Evolutionary conservation across 306 rosid genomes (phyloP).

Genomic region (Vigna mungo): DNA sequence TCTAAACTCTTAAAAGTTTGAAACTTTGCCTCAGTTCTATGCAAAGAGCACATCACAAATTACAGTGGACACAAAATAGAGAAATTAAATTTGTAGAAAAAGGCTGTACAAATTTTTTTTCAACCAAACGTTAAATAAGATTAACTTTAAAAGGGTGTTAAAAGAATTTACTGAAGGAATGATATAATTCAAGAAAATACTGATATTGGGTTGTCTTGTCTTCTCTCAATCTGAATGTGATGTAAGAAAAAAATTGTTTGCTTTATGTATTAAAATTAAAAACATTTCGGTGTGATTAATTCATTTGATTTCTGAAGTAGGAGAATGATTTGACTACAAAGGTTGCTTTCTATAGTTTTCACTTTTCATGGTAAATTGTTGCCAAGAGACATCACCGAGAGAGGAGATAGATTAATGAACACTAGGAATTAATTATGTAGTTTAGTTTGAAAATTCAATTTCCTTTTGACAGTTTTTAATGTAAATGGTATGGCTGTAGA

Average conservation of each 20-base stretch:
- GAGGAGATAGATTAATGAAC: not conserved
- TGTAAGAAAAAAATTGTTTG: constrained; percentile 11
- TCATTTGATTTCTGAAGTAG: constrained; percentile 6
- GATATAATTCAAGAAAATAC: not conserved
- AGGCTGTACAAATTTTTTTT: not conserved
- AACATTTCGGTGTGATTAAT: not conserved
- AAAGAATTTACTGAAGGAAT: not conserved
- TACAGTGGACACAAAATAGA: not conserved
- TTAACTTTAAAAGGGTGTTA: not conserved
- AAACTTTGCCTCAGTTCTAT: not conserved
- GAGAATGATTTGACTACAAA: not conserved
- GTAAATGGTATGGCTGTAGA: constrained; percentile 40
- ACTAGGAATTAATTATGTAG: not conserved
- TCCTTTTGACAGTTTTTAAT: constrained; percentile 15
- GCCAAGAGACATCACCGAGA: constrained; percentile 1
- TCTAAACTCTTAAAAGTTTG: not conserved
- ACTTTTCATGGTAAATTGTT: constrained; percentile 2
- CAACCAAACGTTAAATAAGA: not conserved
- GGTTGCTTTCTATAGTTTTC: not conserved
- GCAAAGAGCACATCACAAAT: not conserved
- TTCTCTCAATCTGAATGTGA: not conserved
- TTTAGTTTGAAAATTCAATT: constrained; percentile 7
- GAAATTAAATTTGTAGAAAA: not conserved
- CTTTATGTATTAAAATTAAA: not conserved
- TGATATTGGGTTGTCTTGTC: constrained; percentile 4